A percentile compares a stretch with the other conserved stretches of the same genome.
phyloP scores from a whole-genome alignment of 1,284 basidiomycete genomes.

The Cryptococcus sp. region DNA sequence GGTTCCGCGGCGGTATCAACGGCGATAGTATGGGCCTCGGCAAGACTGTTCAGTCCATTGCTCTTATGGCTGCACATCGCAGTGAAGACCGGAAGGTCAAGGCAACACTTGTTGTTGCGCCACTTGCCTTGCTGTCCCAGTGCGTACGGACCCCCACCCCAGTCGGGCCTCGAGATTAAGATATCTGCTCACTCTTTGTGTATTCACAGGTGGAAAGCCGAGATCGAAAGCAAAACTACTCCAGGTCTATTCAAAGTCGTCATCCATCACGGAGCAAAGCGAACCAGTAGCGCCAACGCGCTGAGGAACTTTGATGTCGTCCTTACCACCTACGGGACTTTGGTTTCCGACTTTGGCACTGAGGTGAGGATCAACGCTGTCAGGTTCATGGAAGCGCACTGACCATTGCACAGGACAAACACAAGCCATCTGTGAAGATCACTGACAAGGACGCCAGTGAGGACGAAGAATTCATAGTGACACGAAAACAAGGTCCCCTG shows the following conservation, averaged over 20 bases:
- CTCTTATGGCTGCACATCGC: slow-evolving; percentile 45
- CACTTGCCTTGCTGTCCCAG: slow-evolving; percentile 52
- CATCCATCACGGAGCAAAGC: slow-evolving; percentile 50
- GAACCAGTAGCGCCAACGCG: slow-evolving; percentile 31
- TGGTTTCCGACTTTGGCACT: slow-evolving; percentile 32
- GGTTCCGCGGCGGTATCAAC: slow-evolving; percentile 46
- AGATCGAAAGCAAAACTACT: slow-evolving; percentile 53
- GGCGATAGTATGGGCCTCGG: slow-evolving; percentile 45
- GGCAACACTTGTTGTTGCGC: slow-evolving; percentile 54
- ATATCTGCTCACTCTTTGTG: neutral
- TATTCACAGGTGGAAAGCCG: slow-evolving; percentile 47
- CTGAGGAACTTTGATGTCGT: slow-evolving; percentile 51
- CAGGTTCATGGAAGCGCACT: neutral
- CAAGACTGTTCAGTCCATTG: slow-evolving; percentile 54
- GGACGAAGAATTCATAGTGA: slow-evolving; percentile 16
- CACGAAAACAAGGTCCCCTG: slow-evolving; percentile 37
- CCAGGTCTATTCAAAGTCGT: slow-evolving; percentile 32
- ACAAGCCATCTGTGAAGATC: slow-evolving; percentile 20
- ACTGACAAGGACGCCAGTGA: slow-evolving; percentile 27
- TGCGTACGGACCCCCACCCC: slow-evolving; percentile 18
- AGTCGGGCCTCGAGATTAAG: neutral
- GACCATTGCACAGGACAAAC: neutral
- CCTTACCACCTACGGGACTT: slow-evolving; percentile 47
- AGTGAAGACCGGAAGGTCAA: slow-evolving; percentile 44
- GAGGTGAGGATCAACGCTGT: slow-evolving; percentile 17